phyloP scores from a whole-genome alignment of 1,139 yeast genomes.

The Meyerozyma athensensis region DNA sequence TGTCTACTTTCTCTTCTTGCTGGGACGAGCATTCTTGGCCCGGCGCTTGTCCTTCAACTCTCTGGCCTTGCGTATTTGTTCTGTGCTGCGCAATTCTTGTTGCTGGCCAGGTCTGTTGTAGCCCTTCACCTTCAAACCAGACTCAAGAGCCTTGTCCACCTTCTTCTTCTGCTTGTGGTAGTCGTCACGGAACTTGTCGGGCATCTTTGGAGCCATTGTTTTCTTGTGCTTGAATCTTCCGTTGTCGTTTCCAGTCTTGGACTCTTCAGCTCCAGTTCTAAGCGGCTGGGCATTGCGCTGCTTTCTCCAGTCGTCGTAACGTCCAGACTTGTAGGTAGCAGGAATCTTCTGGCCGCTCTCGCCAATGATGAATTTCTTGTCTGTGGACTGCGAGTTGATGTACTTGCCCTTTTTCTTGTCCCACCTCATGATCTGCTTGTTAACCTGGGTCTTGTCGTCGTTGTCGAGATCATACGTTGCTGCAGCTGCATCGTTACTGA shows the following conservation, averaged over 20 bases:
- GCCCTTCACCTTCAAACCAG: slow-evolving; percentile 75
- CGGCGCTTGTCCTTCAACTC: slow-evolving; percentile 61
- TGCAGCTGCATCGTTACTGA: slow-evolving; percentile 75
- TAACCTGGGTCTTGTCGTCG: slow-evolving; percentile 67
- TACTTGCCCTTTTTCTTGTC: slow-evolving; percentile 92
- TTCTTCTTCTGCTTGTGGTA: slow-evolving; percentile 78
- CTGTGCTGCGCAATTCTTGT: slow-evolving; percentile 64
- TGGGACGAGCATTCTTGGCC: slow-evolving; percentile 85
- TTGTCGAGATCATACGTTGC: slow-evolving; percentile 83
- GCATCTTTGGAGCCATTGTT: slow-evolving; percentile 76
- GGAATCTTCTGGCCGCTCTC: slow-evolving; percentile 94
- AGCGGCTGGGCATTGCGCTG: slow-evolving; percentile 54
- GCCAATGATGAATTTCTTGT: slow-evolving; percentile 84
- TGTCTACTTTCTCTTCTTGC: slow-evolving; percentile 24
- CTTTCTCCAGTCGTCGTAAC: slow-evolving; percentile 86
- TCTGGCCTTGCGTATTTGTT: slow-evolving; percentile 77
- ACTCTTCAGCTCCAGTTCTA: slow-evolving; percentile 54
- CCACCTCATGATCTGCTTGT: slow-evolving; percentile 81
- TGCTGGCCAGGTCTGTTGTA: slow-evolving; percentile 45
- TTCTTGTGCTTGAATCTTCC: slow-evolving; percentile 66
- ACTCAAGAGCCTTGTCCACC: slow-evolving; percentile 73
- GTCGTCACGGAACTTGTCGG: slow-evolving; percentile 87
- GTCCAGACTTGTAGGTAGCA: slow-evolving; percentile 87
- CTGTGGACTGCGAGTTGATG: slow-evolving; percentile 74
- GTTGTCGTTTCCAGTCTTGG: slow-evolving; percentile 22